Evolutionary conservation across 73 alveolate genomes (phyloP).

Genomic region (Paramecium bursaria): DNA sequence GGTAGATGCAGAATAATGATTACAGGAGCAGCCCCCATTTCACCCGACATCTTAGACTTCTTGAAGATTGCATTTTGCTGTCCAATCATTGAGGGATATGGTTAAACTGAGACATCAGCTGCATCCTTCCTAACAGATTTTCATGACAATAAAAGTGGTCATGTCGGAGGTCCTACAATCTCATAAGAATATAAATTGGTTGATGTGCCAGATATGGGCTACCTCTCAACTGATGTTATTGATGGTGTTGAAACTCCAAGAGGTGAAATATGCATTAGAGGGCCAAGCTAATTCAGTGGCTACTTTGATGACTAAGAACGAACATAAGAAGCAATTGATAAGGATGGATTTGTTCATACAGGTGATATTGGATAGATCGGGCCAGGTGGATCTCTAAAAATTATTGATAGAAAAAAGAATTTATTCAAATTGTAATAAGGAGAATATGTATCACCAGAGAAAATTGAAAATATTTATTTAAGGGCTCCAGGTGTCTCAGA

Average conservation of each 20-base stretch:
- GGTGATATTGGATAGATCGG: constrained; percentile 91
- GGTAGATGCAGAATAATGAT: constrained; percentile 82
- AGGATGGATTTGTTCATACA: constrained; percentile 90
- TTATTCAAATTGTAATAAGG: constrained; percentile 92
- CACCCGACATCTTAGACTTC: constrained; percentile 78
- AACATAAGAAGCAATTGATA: constrained; percentile 78
- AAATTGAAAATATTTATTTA: constrained; percentile 79
- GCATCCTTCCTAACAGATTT: constrained; percentile 72
- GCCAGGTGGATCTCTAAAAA: constrained; percentile 73
- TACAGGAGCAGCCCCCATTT: constrained; percentile 89
- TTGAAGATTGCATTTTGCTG: constrained; percentile 68
- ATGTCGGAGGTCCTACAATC: constrained; percentile 85
- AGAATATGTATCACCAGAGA: constrained; percentile 95
- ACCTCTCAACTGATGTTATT: constrained; percentile 77
- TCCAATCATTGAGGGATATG: constrained; percentile 80
- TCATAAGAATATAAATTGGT: constrained; percentile 72
- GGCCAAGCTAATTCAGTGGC: constrained; percentile 74
- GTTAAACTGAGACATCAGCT: constrained; percentile 80
- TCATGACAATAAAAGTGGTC: constrained; percentile 76
- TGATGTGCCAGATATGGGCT: constrained; percentile 90
- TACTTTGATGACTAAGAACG: constrained; percentile 75
- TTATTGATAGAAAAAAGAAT: constrained; percentile 80
- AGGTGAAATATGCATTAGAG: constrained; percentile 88
- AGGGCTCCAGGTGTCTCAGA: constrained; percentile 78
- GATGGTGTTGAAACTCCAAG: constrained; percentile 65